Conservation (phyloP, 164 flowering plant species). For the Malania oleifera region DNA sequence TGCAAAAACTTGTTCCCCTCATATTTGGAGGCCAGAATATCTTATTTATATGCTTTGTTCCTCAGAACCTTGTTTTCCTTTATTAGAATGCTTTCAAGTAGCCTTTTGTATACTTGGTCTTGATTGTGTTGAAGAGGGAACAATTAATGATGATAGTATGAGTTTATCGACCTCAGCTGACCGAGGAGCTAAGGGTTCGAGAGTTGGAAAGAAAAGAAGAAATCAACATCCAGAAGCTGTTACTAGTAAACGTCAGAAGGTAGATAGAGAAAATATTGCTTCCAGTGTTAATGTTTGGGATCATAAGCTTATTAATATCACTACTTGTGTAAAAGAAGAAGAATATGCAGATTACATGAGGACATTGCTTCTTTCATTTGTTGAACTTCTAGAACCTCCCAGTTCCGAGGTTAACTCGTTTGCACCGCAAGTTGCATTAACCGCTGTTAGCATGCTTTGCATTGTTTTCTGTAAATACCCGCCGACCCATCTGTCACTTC, state of each 20-base stretch:
- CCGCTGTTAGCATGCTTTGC: constrained; percentile 80
- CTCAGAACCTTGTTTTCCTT: constrained; percentile 45
- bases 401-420: constrained; percentile 19
- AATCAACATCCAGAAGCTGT: constrained; percentile 25
- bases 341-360: constrained; percentile 47
- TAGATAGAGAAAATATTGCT: constrained; percentile 22
- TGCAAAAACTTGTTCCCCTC: constrained; percentile 67
- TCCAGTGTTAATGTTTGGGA: constrained; percentile 19
- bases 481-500: constrained; percentile 27
- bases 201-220: constrained; percentile 59
- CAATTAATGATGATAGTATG: constrained; percentile 5
- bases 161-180: constrained; percentile 15
- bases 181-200: constrained; percentile 22
- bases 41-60: constrained; percentile 50
- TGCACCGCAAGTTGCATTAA: constrained; percentile 48
- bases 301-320: constrained; percentile 11
- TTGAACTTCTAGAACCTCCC: constrained; percentile 51
- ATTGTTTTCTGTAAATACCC: constrained; percentile 58
- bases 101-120: constrained; percentile 57
- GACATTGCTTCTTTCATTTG: constrained; percentile 35
- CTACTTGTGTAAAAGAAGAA: constrained; percentile 22
- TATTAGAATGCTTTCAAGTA: constrained; percentile 63
- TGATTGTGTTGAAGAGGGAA: constrained; percentile 39
- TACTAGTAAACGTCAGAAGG: constrained; percentile 61
- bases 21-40: constrained; percentile 74